Evolutionary conservation across 108 stramenopile species (phyloP), one percentile per base, ranked within the genome.

Genomic region (Pinguiococcus pyrenoidosus): DNA sequence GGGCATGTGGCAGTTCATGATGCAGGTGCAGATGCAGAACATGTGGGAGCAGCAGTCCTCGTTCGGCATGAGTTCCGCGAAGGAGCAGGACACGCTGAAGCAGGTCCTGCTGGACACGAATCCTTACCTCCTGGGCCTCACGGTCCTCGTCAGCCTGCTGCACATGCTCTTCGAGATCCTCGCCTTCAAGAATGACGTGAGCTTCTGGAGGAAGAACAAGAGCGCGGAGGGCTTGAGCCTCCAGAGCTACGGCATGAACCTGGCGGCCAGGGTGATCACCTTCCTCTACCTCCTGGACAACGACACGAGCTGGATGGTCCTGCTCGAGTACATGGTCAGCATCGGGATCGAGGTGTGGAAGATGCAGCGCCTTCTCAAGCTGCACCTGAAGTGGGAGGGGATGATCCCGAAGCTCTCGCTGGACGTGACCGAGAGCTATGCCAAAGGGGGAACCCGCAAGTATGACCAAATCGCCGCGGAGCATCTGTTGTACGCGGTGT

Each of bases 161-260:
- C 86, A 87, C 56, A 66, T 73, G 13, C 42, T 85, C 3, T 84
- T 87, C 62, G 84, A 85, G 44, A 44, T 76, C 5, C 63, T 85
- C 25, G 85, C 85, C 22, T 85, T 87, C 69, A 75, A 73, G 43
- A 82, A 78, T 41, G 84, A 87, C 69, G 75, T 87, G 32, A 59
- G 43, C 20, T 87, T 87, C 47, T 87, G 81, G 79, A 68, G 76
- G 50, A 59, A 69, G 14, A 76, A 80, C 23, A 80, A 82, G 51
- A 74, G 56, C 16, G 64, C 81, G 71, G 79, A 75, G 44, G 86
- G 86, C 6, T 41, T 87, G 13, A 68, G 69, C 32, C 44, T 82
- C 20, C 65, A 77, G 28, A 49, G 69, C 22, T 75, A 85, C 71
- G 51, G 74, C 34, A 74, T 82, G 13, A 81, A 84, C 60, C 23